Conservation (phyloP, 768 basidiomycete genomes). For the Mycena polygramma region DNA sequence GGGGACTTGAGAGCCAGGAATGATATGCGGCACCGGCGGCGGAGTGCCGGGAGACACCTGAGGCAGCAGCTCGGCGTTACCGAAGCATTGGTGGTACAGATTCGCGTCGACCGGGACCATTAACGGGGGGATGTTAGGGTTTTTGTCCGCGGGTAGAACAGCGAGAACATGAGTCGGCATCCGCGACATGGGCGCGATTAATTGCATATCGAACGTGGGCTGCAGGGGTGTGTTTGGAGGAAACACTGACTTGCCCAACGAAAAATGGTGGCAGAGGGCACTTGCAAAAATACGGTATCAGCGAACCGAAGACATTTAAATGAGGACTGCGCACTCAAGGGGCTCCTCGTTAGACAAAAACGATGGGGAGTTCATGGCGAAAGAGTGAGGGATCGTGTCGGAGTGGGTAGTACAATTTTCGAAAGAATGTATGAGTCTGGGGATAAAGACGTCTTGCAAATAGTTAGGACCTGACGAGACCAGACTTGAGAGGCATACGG, state of each 20-base stretch:
- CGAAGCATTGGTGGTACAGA: slow-evolving; percentile 57
- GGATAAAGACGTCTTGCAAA: slow-evolving; percentile 9
- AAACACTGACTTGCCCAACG: slow-evolving; percentile 45
- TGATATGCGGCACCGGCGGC: slow-evolving; percentile 46
- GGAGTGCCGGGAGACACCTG: slow-evolving; percentile 49
- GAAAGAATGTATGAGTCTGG: slow-evolving; percentile 22
- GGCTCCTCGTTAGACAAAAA: slow-evolving; percentile 49
- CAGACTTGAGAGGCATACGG: slow-evolving; percentile 9
- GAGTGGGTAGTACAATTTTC: slow-evolving; percentile 21
- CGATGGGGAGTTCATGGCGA: slow-evolving; percentile 53
- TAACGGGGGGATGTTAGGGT: slow-evolving; percentile 49
- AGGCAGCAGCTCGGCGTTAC: slow-evolving; percentile 52
- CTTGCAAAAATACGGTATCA: slow-evolving; percentile 42
- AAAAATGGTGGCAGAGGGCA: slow-evolving; percentile 61
- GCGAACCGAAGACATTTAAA: neutral
- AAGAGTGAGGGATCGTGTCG: slow-evolving; percentile 26
- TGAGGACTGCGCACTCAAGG: slow-evolving; percentile 47
- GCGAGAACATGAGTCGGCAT: slow-evolving; percentile 72
- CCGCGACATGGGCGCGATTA: slow-evolving; percentile 50
- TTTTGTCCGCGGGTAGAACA: slow-evolving; percentile 50
- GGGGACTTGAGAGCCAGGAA: slow-evolving; percentile 41
- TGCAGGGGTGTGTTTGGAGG: slow-evolving; percentile 49
- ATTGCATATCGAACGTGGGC: slow-evolving; percentile 58
- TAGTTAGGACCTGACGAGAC: neutral
- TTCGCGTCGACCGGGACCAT: slow-evolving; percentile 67